Percentiles rank a stretch among this genome's conserved stretches.
phyloP scores from a whole-genome alignment of 176 grass and related monocot genomes.

The Hsuehochloa calcarea region DNA sequence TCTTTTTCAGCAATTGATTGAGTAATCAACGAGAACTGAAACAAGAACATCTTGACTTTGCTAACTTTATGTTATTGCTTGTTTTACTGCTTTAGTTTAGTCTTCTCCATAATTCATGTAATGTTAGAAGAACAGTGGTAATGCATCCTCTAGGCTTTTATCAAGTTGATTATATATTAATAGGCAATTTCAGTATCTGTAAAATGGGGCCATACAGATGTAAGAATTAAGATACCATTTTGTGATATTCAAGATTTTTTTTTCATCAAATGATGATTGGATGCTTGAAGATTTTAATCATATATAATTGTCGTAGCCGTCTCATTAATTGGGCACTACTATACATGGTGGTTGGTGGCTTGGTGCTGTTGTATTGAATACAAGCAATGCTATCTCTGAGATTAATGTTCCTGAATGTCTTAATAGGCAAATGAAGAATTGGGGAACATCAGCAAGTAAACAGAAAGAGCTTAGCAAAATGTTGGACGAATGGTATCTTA shows the following conservation, averaged over 20 bases:
- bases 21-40: conserved; percentile 12
- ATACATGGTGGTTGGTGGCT: neutral
- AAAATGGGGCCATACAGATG: neutral
- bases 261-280: neutral
- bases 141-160: neutral
- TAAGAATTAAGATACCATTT: neutral
- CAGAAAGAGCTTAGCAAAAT: conserved; percentile 91
- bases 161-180: neutral
- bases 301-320: neutral
- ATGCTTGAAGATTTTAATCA: neutral
- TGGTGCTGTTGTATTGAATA: conserved; percentile 1
- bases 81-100: neutral
- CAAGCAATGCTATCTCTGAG: conserved; percentile 21
- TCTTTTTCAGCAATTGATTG: conserved; percentile 10
- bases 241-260: neutral
- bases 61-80: neutral
- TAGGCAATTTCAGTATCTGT: neutral
- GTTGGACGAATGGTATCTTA: conserved; percentile 94
- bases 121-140: neutral
- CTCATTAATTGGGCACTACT: neutral
- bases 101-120: conserved; percentile 5
- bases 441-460: conserved; percentile 83
- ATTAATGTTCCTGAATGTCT: conserved; percentile 31
- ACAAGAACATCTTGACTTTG: conserved; percentile 4
- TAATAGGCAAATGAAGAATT: conserved; percentile 87